These are phyloP conservation scores for Paramecium sonneborni DNA, from an alignment of 73 alveolate species.

Conservation along the genomic window DNA sequence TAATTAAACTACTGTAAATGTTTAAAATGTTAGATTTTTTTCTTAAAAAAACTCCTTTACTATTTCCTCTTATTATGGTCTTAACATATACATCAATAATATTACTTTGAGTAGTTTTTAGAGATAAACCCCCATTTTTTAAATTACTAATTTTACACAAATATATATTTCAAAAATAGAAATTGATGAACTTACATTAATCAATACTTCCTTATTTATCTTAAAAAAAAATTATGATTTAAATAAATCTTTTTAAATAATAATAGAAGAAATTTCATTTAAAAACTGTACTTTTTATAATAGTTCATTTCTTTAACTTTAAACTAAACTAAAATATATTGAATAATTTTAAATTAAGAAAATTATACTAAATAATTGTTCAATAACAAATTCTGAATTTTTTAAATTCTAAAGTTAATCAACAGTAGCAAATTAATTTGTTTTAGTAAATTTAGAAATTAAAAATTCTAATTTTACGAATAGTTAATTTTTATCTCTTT, in stretches of 20 bases:
- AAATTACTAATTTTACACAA: background rate
- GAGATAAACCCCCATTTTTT: background rate
- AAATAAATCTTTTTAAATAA: background rate
- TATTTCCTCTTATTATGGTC: background rate
- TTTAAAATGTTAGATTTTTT: background rate
- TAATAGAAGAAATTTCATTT: background rate
- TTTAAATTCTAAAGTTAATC: background rate
- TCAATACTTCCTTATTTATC: background rate
- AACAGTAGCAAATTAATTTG: background rate
- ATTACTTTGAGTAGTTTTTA: background rate
- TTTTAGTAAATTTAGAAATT: background rate
- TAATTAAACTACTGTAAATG: background rate
- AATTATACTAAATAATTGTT: background rate
- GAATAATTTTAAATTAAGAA: background rate
- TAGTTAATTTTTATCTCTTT: background rate
- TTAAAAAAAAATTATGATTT: background rate
- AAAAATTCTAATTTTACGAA: background rate
- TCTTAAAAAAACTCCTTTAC: background rate
- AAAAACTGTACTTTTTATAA: background rate
- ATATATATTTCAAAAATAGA: background rate
- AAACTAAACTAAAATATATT: background rate
- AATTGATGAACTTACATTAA: background rate
- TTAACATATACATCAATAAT: background rate
- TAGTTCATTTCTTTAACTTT: background rate
- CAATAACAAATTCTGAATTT: background rate